phyloP scores from a whole-genome alignment of 1,284 basidiomycete genomes.

The Melampsora larici-populina region DNA sequence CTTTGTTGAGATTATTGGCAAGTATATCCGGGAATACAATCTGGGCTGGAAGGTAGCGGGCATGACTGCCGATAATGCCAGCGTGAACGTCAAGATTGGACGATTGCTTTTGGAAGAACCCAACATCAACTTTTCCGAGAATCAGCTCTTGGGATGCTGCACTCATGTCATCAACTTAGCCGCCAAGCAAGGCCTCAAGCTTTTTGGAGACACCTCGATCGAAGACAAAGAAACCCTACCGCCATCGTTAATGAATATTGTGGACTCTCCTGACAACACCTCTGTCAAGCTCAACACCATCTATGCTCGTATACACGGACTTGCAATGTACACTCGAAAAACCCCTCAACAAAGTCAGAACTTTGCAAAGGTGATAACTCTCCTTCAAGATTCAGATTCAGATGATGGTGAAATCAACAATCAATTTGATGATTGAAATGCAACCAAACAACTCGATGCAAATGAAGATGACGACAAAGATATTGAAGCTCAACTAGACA shows the following conservation, averaged over 20 bases:
- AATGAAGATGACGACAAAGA: too few species aligned
- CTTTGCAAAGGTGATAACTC: background rate
- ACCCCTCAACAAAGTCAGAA: too few species aligned
- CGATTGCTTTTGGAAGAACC: background rate
- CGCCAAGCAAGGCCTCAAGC: slow-evolving; percentile 1
- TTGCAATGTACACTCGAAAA: too few species aligned
- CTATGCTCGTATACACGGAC: background rate
- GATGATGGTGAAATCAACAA: background rate
- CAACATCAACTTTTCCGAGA: background rate
- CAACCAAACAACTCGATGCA: too few species aligned
- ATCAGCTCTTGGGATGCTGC: background rate
- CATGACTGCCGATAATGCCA: slow-evolving; percentile 8
- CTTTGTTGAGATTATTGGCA: too few species aligned
- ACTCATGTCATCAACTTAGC: slow-evolving; percentile 20
- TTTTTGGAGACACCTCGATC: background rate
- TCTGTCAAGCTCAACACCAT: slow-evolving; percentile 14
- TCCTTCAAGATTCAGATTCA: background rate
- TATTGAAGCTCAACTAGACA: too few species aligned
- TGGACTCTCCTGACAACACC: background rate
- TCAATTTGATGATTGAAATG: too few species aligned
- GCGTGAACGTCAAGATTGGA: background rate
- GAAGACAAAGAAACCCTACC: background rate
- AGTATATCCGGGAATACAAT: too few species aligned
- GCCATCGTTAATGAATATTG: background rate
- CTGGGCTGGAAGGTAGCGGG: too few species aligned